Evolutionary conservation across 352 stramenopile species (phyloP), one percentile per base, ranked within the genome.

Genomic region (Globisporangium sylvaticum): DNA sequence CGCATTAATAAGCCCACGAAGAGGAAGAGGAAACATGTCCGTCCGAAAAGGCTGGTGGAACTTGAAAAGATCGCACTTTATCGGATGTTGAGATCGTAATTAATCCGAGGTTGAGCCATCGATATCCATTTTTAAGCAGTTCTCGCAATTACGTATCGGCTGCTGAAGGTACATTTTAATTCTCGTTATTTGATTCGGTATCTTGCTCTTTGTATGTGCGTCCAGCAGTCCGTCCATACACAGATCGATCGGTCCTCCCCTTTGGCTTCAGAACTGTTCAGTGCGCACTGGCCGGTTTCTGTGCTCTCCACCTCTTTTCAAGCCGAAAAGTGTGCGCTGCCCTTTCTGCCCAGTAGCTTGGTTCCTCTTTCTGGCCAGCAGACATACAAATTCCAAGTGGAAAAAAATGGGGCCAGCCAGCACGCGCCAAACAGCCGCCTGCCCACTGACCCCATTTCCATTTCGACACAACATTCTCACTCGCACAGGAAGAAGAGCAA

Each of bases 231-330:
- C 3, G 37, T 15, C 14, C 15, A 20, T 8, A 48, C 18, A n/a
- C 39, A 48, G 39, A 48, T 48, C 39, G 6, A 5, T 46, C 12
- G 4, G 8, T 25, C 48, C n/a, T 14, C n/a, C 10, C 18, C 5
- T 58, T 57, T 65, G 44, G 59, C 59, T 65, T 65, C 59, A 65
- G 59, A 65, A 65, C 59, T 65, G 59, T 65, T 65, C 59, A 65
- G 59, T 65, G 20, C 44, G 29, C n/a, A 56, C 32, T 57, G 58
- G 58, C 42, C 42, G 58, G 44, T 64, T 64, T 64, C 44, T 64
- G 58, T n/a, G n/a, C 37, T 46, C 1, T 25, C 15, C 58, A 42
- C 42, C 58, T 64, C 58, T 22, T 37, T 25, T 55, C 39, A 37
- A 3, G 31, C 31, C 7, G 7, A 8, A n/a, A n/a, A n/a, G n/a